Percentiles rank a stretch among this genome's conserved stretches.
Conservation (phyloP, 768 basidiomycete species). For the Mycena floridula region DNA sequence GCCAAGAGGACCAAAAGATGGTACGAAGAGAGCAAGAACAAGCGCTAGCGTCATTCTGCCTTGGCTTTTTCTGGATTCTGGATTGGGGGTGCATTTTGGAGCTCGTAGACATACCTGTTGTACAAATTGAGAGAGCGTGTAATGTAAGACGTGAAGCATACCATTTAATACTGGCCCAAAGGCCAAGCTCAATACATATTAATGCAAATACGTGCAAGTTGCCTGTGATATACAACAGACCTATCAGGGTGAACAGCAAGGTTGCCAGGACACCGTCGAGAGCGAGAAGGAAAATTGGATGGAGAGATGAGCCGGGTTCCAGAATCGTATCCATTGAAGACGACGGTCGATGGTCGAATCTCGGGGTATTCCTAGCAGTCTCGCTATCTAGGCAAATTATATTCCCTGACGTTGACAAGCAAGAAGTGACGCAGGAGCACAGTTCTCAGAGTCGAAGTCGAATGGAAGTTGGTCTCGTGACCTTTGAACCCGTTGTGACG, state of each 20-base stretch:
- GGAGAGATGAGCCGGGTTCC: slow-evolving; percentile 69
- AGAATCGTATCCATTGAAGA: too few species aligned
- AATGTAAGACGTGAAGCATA: slow-evolving; percentile 22
- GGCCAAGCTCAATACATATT: slow-evolving; percentile 54
- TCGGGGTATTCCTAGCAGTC: too few species aligned
- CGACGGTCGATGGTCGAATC: too few species aligned
- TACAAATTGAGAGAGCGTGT: slow-evolving; percentile 10
- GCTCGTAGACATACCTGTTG: slow-evolving; percentile 62
- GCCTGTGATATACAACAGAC: slow-evolving; percentile 56
- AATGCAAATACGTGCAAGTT: slow-evolving; percentile 65
- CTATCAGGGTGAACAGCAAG: slow-evolving; percentile 54
- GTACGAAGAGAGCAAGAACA: slow-evolving; percentile 71
- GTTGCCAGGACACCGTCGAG: slow-evolving; percentile 55
- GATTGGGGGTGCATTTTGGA: slow-evolving; percentile 30
- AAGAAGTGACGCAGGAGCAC: too few species aligned
- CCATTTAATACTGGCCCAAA: slow-evolving; percentile 85
- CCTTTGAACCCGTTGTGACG: too few species aligned
- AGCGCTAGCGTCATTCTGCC: slow-evolving; percentile 20
- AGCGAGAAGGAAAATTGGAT: slow-evolving; percentile 59
- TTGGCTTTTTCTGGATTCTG: slow-evolving; percentile 4
- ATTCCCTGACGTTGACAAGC: too few species aligned
- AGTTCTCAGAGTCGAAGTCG: too few species aligned
- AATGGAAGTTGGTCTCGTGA: too few species aligned
- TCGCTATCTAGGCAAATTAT: too few species aligned
- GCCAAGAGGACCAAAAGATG: slow-evolving; percentile 71